Evolutionary conservation across 306 rosid genomes (phyloP), one percentile per base, ranked within the genome.

Genomic region (Oxytropis ochrocephala): DNA sequence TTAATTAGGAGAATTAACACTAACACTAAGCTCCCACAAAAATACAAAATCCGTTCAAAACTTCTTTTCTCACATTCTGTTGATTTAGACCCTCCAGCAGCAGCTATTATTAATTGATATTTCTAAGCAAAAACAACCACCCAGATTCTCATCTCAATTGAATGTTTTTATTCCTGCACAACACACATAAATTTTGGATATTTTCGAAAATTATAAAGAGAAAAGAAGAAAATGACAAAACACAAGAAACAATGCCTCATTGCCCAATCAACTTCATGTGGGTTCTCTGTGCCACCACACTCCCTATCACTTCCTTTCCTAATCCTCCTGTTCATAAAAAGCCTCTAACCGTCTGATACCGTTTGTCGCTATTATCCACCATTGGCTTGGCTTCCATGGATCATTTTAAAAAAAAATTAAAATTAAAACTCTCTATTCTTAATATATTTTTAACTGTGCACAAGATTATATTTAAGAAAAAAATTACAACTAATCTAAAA

Each of bases 301-400:
- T 18, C 81, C 11, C 76, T 13, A 65, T 79, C 86, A 17, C 54
- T 14, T 59, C 65, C 80, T 70, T 79, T 81, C 73, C 77, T 52
- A 53, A 39, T 73, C 0, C 2, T 82, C 73, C 78, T 55, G 42
- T 54, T 75, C 86, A 71, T 21, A 85, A 90, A 90, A 89, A 87
- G 97, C 81, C 61, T 83, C 87, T 50, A 33, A 59, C 78, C 91
- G 89, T 83, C 88, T 49, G 77, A 42, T 88, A 74, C 68, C 53
- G 1, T 71, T 83, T 85, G 92, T 85, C 86, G 7, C 73, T 64
- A 67, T 75, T 73, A 69, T 81, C 78, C 74, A n/a, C 4, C 10
- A 35, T 58, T 33, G 13, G 5, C 27, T 57, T 2, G 63, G 30
- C 5, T 52, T 46, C 9, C 11, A 7, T 38, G 29, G 29, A 1